Conservation (phyloP, 202 grass and related monocot genomes). For the Carex arenaria region DNA sequence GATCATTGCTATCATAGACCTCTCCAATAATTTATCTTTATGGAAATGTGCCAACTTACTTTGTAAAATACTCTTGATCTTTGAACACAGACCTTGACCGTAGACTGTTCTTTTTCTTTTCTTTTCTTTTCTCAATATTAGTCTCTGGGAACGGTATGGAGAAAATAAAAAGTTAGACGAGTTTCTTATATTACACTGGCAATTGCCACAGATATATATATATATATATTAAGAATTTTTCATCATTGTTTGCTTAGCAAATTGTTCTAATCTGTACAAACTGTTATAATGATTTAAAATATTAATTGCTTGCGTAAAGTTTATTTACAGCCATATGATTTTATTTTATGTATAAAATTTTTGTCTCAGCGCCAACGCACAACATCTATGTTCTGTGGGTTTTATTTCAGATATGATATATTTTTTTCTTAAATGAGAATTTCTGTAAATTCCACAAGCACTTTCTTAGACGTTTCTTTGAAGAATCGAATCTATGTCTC, state of each 20-base stretch:
- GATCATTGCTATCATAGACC: slow-evolving; percentile 2
- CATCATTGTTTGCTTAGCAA: too few species aligned
- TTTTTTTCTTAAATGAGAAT: too few species aligned
- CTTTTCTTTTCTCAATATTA: background rate
- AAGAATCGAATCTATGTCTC: too few species aligned
- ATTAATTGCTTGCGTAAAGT: background rate
- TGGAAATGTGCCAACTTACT: slow-evolving; percentile 15
- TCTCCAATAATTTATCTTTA: slow-evolving; percentile 11
- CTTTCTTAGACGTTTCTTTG: too few species aligned
- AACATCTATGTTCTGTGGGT: background rate
- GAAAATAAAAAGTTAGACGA: background rate
- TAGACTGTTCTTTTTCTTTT: background rate
- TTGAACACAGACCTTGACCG: slow-evolving; percentile 3
- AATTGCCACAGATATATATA: too few species aligned
- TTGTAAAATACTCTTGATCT: background rate
- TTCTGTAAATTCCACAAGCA: too few species aligned
- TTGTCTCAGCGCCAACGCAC: background rate
- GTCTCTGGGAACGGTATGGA: background rate
- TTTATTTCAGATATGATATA: background rate
- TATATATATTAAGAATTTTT: too few species aligned
- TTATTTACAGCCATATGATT: background rate
- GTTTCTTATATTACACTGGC: too few species aligned
- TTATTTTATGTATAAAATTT: background rate
- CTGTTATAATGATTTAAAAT: background rate
- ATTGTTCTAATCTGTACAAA: too few species aligned